Percentiles rank a stretch among this genome's conserved stretches.
Evolutionary conservation across 208 protist species (phyloP).

Genomic region (Trypanosoma conorhini): DNA sequence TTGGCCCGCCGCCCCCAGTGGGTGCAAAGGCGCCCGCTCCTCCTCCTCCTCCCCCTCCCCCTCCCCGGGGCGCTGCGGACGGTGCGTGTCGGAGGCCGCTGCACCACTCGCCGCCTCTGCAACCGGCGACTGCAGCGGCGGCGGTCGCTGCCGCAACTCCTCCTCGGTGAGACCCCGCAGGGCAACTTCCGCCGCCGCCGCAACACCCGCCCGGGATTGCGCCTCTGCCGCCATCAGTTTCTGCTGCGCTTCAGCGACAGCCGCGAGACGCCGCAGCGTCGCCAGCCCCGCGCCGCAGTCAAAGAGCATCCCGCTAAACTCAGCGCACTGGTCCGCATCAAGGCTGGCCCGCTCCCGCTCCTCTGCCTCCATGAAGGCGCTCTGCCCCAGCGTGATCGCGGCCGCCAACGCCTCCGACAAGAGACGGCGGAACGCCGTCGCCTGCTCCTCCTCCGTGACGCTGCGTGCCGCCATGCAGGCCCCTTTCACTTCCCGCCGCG

Average conservation of each 20-base stretch:
- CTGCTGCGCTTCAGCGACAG: neutral
- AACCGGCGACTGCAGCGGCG: neutral
- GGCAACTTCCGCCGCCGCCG: slow-evolving; percentile 29
- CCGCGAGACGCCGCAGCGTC: slow-evolving; percentile 14
- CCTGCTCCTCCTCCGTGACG: slow-evolving; percentile 5
- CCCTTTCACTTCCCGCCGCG: slow-evolving; percentile 1
- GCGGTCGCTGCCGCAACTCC: neutral
- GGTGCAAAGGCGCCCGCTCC: neutral
- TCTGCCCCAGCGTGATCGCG: slow-evolving; percentile 29
- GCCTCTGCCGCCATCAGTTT: slow-evolving; percentile 1
- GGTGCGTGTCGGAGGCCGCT: neutral
- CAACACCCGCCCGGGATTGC: slow-evolving; percentile 24
- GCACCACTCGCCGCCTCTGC: neutral
- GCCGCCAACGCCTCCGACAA: slow-evolving; percentile 24
- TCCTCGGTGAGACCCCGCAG: slow-evolving; percentile 21
- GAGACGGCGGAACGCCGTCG: slow-evolving; percentile 21
- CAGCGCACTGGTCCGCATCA: slow-evolving; percentile 50
- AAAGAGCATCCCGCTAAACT: slow-evolving; percentile 44
- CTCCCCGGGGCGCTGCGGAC: neutral
- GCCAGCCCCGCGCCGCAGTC: slow-evolving; percentile 10
- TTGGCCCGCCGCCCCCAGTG: neutral
- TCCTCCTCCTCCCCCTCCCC: neutral
- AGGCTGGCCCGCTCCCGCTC: slow-evolving; percentile 41
- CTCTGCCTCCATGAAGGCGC: slow-evolving; percentile 44
- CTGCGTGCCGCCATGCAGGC: slow-evolving; percentile 1